Conservation (phyloP, 805 yeast species). For the Myxozyma melibiosi region DNA sequence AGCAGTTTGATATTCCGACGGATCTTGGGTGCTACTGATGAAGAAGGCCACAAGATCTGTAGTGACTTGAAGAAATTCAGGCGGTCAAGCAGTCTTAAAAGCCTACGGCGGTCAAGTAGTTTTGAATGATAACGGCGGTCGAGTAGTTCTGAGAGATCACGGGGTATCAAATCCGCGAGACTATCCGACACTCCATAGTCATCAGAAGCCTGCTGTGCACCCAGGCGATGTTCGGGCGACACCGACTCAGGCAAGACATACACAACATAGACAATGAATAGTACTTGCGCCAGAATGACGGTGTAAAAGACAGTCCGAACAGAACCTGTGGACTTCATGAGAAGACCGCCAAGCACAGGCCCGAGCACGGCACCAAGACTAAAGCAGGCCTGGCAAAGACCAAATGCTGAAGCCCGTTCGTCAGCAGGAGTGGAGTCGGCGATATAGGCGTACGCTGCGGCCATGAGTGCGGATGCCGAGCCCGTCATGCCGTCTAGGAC, state of each 20-base stretch:
- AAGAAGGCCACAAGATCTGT: slow-evolving; percentile 25
- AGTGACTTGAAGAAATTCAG: slow-evolving; percentile 36
- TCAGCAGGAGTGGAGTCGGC: slow-evolving; percentile 71
- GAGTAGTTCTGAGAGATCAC: no score
- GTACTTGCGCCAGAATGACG: background rate
- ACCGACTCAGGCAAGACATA: slow-evolving; percentile 32
- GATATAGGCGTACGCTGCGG: slow-evolving; percentile 67
- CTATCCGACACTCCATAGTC: no score
- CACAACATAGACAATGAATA: slow-evolving; percentile 15
- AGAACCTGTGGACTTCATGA: slow-evolving; percentile 27
- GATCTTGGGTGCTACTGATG: slow-evolving; percentile 9
- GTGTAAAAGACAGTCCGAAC: slow-evolving; percentile 20
- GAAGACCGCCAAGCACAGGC: slow-evolving; percentile 35
- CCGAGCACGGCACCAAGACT: slow-evolving; percentile 38
- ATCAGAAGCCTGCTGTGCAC: no score
- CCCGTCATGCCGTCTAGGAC: slow-evolving; percentile 62
- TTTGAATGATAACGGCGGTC: no score
- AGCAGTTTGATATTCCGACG: slow-evolving; percentile 20
- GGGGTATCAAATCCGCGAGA: no score
- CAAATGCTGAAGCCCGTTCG: slow-evolving; percentile 48
- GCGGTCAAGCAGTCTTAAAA: no score
- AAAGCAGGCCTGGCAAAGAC: slow-evolving; percentile 36
- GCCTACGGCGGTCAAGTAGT: no score
- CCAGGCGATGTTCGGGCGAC: slow-evolving; percentile 20
- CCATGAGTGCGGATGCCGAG: slow-evolving; percentile 57